Percentiles rank a stretch among this genome's conserved stretches.
Evolutionary conservation across 1,284 basidiomycete species (phyloP).

Genomic region (Waitea zeae): DNA sequence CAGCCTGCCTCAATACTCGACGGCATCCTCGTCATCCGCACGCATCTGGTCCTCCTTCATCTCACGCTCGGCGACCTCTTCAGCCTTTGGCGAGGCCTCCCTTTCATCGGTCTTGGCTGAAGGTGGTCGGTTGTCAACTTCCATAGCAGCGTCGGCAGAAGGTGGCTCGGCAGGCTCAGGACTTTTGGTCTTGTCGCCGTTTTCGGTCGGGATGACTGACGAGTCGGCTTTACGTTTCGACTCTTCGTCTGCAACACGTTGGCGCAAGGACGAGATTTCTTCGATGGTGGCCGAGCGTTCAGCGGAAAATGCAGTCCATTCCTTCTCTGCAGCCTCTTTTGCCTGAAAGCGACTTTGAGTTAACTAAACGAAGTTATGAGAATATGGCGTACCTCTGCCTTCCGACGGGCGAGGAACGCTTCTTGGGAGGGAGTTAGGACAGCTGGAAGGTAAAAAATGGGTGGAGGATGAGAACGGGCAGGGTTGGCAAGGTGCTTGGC

Average conservation of each 20-base stretch:
- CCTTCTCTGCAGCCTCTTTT: conserved; percentile 38
- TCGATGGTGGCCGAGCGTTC: conserved; percentile 41
- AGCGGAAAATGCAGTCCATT: conserved; percentile 43
- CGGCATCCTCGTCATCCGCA: conserved; percentile 40
- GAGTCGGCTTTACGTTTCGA: conserved; percentile 16
- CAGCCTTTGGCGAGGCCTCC: conserved; percentile 26
- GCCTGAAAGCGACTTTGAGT: conserved; percentile 22
- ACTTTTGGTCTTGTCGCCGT: conserved; percentile 7
- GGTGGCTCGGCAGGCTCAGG: conserved; percentile 7
- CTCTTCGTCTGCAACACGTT: conserved; percentile 44
- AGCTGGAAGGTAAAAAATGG: conserved; percentile 59
- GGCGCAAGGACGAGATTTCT: conserved; percentile 43
- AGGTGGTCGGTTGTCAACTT: neutral
- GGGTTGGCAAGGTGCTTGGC: conserved; percentile 29
- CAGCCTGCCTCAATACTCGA: conserved; percentile 38
- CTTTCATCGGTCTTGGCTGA: conserved; percentile 5
- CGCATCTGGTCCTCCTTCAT: conserved; percentile 20
- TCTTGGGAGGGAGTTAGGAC: conserved; percentile 54
- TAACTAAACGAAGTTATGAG: neutral
- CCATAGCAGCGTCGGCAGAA: conserved; percentile 1
- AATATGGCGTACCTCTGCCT: conserved; percentile 30
- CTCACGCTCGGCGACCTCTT: conserved; percentile 10
- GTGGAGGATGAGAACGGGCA: conserved; percentile 50
- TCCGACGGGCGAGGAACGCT: conserved; percentile 41
- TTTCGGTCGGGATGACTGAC: neutral